phyloP scores from a whole-genome alignment of 139 green algal species.

The Coccomyxa sp. region DNA sequence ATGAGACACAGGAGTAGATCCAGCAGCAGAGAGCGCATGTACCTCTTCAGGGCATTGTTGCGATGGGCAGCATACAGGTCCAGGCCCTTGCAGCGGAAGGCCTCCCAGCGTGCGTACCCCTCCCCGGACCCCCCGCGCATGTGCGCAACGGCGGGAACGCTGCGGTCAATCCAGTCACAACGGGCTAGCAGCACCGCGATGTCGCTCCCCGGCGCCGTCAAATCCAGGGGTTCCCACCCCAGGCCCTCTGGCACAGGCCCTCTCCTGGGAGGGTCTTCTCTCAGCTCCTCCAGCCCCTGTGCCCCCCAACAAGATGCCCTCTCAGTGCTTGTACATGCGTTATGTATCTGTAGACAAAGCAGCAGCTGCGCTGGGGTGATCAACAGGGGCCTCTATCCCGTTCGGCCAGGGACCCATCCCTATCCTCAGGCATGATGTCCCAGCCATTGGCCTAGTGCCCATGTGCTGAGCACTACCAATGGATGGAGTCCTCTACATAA shows the following conservation, averaged over 20 bases:
- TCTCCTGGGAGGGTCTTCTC: background rate
- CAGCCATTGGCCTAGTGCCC: no score
- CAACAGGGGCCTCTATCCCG: no score
- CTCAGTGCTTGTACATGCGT: no score
- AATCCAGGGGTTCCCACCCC: conserved; percentile 14
- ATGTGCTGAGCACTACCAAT: no score
- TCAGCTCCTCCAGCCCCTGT: conserved; percentile 5
- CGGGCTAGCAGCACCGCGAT: conserved; percentile 1
- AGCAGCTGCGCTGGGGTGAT: no score
- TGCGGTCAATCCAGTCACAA: conserved; percentile 6
- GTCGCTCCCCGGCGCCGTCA: conserved; percentile 4
- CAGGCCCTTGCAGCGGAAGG: conserved; percentile 11
- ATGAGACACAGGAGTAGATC: background rate
- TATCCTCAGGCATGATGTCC: no score
- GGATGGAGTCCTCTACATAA: no score
- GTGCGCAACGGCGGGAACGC: conserved; percentile 9
- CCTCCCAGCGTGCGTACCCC: conserved; percentile 15
- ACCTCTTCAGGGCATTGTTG: conserved; percentile 23
- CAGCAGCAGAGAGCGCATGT: background rate
- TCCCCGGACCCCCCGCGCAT: conserved; percentile 8
- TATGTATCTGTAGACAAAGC: no score
- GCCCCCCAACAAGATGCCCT: background rate
- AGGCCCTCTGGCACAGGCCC: background rate
- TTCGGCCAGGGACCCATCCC: no score
- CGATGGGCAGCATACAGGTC: conserved; percentile 15